Evolutionary conservation across 257 asterid species (phyloP).

Genomic region (Perilla frutescens): DNA sequence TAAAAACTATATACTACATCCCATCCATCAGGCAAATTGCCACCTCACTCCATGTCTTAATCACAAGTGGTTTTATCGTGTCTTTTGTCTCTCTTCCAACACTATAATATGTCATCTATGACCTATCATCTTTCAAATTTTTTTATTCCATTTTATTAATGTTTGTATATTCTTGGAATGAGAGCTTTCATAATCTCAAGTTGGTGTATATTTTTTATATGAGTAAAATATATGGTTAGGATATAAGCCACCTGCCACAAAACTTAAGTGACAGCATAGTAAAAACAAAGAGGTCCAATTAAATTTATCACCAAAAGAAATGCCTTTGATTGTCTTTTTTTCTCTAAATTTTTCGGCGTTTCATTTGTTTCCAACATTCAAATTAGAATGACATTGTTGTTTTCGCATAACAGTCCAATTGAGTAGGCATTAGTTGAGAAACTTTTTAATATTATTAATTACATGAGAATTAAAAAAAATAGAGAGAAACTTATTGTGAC

Average conservation of each 20-base stretch:
- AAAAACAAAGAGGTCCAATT: constrained; percentile 10
- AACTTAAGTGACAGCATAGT: background rate
- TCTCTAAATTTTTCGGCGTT: background rate
- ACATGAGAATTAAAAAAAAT: background rate
- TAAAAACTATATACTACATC: background rate
- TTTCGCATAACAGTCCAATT: too few species aligned
- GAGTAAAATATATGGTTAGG: too few species aligned
- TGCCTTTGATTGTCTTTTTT: constrained; percentile 7
- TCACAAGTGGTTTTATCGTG: background rate
- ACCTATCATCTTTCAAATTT: background rate
- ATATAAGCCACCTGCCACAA: background rate
- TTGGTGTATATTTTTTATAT: too few species aligned
- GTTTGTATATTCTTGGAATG: background rate
- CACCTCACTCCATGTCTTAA: constrained; percentile 24
- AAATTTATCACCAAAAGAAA: constrained; percentile 7
- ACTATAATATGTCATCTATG: background rate
- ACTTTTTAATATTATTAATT: background rate
- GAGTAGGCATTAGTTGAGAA: background rate
- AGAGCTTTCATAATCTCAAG: too few species aligned
- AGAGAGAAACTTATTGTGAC: background rate
- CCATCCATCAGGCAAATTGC: constrained; percentile 14
- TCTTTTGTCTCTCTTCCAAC: constrained; percentile 8
- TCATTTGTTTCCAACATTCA: background rate
- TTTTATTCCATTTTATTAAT: background rate
- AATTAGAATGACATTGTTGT: background rate